Evolutionary conservation across 495 filamentous ascomycete genomes (phyloP).

Genomic region (Penicillium bialowiezense): DNA sequence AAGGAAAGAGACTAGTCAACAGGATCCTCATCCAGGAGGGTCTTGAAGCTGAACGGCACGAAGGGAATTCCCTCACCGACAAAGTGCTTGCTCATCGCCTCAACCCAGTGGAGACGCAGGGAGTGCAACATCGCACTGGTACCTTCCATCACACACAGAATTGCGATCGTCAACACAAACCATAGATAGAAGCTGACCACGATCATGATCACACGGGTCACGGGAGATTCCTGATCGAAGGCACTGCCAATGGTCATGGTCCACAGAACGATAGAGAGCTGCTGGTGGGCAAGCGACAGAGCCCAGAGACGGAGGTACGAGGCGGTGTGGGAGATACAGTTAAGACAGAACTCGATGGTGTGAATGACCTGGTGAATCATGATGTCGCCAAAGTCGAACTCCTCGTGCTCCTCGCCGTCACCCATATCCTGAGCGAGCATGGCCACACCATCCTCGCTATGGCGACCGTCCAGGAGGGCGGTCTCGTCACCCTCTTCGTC

Average conservation of each 20-base stretch:
- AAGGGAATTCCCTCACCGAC: slow-evolving; percentile 92
- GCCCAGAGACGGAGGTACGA: slow-evolving; percentile 99
- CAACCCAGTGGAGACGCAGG: slow-evolving; percentile 95
- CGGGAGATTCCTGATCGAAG: slow-evolving; percentile 59
- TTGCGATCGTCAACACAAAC: slow-evolving; percentile 78
- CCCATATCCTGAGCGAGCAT: slow-evolving; percentile 87
- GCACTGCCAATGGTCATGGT: slow-evolving; percentile 84
- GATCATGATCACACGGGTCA: slow-evolving; percentile 71
- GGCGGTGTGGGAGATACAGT: slow-evolving; percentile 97
- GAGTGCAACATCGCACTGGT: slow-evolving; percentile 91
- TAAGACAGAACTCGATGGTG: slow-evolving; percentile 98
- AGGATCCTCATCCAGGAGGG: slow-evolving; percentile 80
- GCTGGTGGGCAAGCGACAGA: slow-evolving; percentile 93
- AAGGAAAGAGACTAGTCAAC: slow-evolving; percentile 40
- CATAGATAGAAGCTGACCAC: slow-evolving; percentile 80
- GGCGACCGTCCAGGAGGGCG: slow-evolving; percentile 42
- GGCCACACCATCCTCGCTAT: slow-evolving; percentile 78
- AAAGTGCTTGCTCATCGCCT: slow-evolving; percentile 99
- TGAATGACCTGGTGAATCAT: slow-evolving; percentile 99
- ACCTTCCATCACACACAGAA: slow-evolving; percentile 79
- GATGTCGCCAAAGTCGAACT: slow-evolving; percentile 92
- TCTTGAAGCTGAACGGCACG: slow-evolving; percentile 87
- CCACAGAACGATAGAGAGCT: slow-evolving; percentile 95
- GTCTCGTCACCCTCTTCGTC: slow-evolving; percentile 70
- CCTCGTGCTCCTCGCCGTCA: slow-evolving; percentile 75